A percentile compares a stretch with the other conserved stretches of the same genome.
These are phyloP conservation scores for Clarkia xantiana DNA, from an alignment of 345 rosid species.

Conservation along the genomic window DNA sequence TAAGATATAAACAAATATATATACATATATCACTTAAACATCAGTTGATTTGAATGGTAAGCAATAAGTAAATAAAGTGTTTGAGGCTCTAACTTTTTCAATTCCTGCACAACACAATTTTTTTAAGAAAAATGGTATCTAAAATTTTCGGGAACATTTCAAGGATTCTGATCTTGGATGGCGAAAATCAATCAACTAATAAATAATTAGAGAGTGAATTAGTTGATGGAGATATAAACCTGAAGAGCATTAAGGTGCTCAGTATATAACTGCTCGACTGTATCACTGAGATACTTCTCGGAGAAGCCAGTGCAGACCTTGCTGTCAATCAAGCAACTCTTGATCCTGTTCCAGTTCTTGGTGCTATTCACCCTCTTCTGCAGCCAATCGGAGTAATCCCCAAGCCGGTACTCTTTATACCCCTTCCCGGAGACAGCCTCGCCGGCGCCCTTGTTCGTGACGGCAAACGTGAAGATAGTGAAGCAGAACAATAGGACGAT, in stretches of 20 bases:
- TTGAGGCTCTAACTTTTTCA: too few species aligned
- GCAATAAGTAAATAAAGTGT: too few species aligned
- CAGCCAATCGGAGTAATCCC: conserved; percentile 11
- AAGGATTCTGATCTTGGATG: not conserved
- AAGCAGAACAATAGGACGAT: conserved; percentile 7
- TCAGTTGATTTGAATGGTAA: too few species aligned
- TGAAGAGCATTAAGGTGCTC: not conserved
- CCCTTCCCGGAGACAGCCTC: not conserved
- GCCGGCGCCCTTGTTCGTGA: conserved; percentile 11
- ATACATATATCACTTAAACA: too few species aligned
- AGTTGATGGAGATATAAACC: not conserved
- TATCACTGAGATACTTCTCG: not conserved
- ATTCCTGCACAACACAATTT: too few species aligned
- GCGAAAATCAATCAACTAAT: not conserved
- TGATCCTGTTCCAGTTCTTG: conserved; percentile 13
- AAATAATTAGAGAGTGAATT: not conserved
- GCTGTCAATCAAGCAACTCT: conserved; percentile 7
- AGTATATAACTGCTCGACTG: conserved; percentile 4
- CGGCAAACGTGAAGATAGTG: conserved; percentile 10
- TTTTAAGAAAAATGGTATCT: too few species aligned
- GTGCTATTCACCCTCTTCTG: not conserved
- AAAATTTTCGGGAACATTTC: not conserved
- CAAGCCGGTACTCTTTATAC: not conserved
- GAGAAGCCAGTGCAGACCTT: conserved; percentile 6
- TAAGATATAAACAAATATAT: too few species aligned